Base-by-base conservation (phyloP, 2,329 filamentous ascomycete species). In the Tolypocladium pustulatum region DNA sequence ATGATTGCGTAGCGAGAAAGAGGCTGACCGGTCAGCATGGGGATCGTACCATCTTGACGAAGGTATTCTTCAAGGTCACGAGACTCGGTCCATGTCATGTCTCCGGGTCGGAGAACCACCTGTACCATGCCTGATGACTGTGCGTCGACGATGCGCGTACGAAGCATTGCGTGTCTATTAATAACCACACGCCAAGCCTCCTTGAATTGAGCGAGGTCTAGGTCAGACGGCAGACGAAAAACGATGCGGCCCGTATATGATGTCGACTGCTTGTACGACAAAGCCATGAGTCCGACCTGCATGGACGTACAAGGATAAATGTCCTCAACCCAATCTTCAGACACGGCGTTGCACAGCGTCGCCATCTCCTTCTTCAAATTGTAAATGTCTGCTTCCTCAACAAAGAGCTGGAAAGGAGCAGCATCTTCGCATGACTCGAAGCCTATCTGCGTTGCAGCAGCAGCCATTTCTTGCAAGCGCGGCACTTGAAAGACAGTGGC, bases 301-400 rank as follows among this genome's bases (percentile, higher is more conserved):
- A 63, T 25, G 1, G 60, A 51, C 17, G 58, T 61, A 53, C 60
- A 61, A 3, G 61, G 61, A 41, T 61, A 63, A 2, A 59, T 37
- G 25, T 46, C 43, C 25, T 46, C 22, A 27, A 46, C 25, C 6
- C 20, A 8, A 55, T 41, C n/a, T 34, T 22, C 37, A n/a, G 36
- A 38, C 4, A 8, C 9, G 20, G 38, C 7, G n/a, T 54, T 34
- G n/a, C 52, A 54, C 52, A 54, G 10, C 0, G 9, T 8, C 22
- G 52, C 52, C 32, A 54, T 37, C n/a, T 54, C 34, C 15, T 25
- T 34, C 32, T 36, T 54, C 52, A 54, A 25, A n/a, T 2, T 15
- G 32, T 54, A 34, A 36, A 54, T 38, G 34, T 54, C 52, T 22
- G 52, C 32, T 37, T 54, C 52, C n/a, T 54, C 52, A 22, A 54